Evolutionary conservation across 2,329 filamentous ascomycete species (phyloP).

Genomic region (Pseudogymnoascus sp.): DNA sequence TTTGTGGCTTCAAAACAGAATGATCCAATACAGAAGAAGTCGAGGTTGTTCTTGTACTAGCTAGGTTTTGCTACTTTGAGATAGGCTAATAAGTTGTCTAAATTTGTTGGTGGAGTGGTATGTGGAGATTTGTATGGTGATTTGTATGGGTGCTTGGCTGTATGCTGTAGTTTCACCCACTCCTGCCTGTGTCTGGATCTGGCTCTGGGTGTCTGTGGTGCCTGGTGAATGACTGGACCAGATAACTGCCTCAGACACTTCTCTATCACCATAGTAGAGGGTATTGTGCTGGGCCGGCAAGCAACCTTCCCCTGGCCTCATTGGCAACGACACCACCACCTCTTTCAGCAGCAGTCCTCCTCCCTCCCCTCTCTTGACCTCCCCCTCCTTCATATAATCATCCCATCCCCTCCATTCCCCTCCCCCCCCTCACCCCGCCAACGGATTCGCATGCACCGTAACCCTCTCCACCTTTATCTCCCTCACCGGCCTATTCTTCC

Average conservation of each 20-base stretch:
- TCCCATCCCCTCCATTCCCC: not conserved
- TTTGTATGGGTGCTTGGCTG: not conserved
- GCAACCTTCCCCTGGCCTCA: not conserved
- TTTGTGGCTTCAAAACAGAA: not conserved
- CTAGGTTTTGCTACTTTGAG: not conserved
- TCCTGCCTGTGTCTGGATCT: not conserved
- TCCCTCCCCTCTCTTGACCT: not conserved
- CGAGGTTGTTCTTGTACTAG: not conserved
- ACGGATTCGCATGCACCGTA: constrained; percentile 70
- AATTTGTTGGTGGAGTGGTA: not conserved
- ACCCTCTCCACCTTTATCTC: constrained; percentile 57
- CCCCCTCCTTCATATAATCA: not conserved
- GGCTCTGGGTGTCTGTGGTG: not conserved
- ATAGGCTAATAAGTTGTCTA: not conserved
- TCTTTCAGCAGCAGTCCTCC: not conserved
- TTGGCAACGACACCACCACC: not conserved
- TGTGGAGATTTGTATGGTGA: not conserved
- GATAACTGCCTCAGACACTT: not conserved
- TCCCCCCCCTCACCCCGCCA: constrained; percentile 38
- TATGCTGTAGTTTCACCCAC: not conserved
- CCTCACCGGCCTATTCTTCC: constrained; percentile 66
- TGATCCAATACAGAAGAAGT: not conserved
- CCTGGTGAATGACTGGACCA: not conserved
- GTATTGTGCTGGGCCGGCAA: not conserved
- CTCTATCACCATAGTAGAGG: not conserved